Evolutionary conservation across 257 asterid species (phyloP).

Genomic region (Solanum etuberosum): DNA sequence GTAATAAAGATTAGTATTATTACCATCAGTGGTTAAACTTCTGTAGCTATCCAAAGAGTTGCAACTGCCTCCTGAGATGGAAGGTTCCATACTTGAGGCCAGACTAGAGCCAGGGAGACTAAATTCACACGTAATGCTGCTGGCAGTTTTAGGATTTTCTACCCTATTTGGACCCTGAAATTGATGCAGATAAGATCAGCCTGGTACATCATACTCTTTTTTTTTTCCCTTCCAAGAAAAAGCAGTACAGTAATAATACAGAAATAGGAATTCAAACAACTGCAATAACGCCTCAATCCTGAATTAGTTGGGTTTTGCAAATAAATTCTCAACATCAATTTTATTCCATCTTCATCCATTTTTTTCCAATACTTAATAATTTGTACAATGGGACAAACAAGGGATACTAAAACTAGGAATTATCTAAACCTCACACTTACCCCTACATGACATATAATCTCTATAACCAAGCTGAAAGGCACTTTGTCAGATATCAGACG

Average conservation of each 20-base stretch:
- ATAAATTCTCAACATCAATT: neutral
- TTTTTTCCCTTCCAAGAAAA: neutral
- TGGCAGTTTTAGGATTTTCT: slow-evolving; percentile 18
- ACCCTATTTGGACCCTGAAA: slow-evolving; percentile 34
- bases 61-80: slow-evolving; percentile 50
- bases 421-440: neutral
- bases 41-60: slow-evolving; percentile 41
- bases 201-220: neutral
- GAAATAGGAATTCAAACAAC: neutral
- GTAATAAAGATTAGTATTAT: neutral
- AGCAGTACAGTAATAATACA: neutral
- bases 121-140: slow-evolving; percentile 19
- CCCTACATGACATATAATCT: neutral
- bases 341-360: neutral
- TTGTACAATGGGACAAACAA: neutral
- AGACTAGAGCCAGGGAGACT: slow-evolving; percentile 28
- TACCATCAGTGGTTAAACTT: slow-evolving; percentile 48
- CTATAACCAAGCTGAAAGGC: neutral
- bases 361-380: neutral
- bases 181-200: neutral
- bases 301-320: neutral
- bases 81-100: slow-evolving; percentile 43
- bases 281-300: neutral
- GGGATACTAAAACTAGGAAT: neutral
- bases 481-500: neutral